phyloP scores from a whole-genome alignment of 441 rosid species.

The Bocquillonia castaneifolia region DNA sequence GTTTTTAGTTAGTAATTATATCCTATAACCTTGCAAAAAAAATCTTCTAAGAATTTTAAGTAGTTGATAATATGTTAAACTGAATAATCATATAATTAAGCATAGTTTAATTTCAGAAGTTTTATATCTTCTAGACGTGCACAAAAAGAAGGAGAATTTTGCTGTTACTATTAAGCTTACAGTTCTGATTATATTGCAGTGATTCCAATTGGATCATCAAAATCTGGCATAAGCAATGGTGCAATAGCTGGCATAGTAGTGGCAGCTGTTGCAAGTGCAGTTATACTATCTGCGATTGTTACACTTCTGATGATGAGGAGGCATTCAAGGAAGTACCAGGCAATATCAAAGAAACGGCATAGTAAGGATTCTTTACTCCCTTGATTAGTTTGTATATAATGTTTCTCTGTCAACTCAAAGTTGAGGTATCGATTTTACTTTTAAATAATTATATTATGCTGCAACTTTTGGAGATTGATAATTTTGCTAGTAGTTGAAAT shows the following conservation, averaged over 20 bases:
- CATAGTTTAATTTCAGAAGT: not conserved
- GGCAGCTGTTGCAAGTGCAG: slow-evolving; percentile 72
- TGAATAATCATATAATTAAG: not conserved
- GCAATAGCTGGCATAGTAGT: slow-evolving; percentile 61
- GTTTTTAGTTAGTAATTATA: not conserved
- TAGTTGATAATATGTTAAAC: too few species aligned
- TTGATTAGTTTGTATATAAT: not conserved
- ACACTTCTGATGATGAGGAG: slow-evolving; percentile 56
- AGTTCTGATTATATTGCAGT: slow-evolving; percentile 34
- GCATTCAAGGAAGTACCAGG: slow-evolving; percentile 37
- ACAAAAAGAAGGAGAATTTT: slow-evolving; percentile 4
- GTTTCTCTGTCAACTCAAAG: not conserved
- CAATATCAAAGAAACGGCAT: slow-evolving; percentile 43
- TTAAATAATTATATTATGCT: not conserved
- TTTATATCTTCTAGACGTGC: not conserved
- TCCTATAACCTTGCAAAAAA: not conserved
- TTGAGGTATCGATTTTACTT: not conserved
- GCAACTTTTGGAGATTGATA: not conserved
- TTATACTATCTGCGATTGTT: slow-evolving; percentile 61
- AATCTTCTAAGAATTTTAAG: not conserved
- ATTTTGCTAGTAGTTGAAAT: not conserved
- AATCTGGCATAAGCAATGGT: slow-evolving; percentile 53
- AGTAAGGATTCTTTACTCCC: slow-evolving; percentile 43
- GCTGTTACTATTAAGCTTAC: slow-evolving; percentile 11
- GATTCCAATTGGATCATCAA: slow-evolving; percentile 21